Base-by-base conservation (phyloP, 257 asterid genomes). In the Nicotiana sylvestris region DNA sequence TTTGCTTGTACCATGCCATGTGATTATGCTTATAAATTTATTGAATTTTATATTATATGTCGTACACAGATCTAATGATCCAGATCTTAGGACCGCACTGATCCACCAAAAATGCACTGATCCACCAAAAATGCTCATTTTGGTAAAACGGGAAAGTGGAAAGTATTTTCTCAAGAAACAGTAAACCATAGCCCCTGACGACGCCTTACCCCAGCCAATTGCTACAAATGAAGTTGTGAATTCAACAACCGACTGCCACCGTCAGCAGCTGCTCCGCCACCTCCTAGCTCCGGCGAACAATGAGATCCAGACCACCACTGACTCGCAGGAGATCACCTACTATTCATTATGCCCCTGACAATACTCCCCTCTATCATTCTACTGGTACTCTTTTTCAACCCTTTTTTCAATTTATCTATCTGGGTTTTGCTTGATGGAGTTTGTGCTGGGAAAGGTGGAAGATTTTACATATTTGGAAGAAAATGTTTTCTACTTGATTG, bases 1-100 rank as follows among this genome's bases (percentile, higher is more conserved):
- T 39, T 39, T 39, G 7, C 49, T 7, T 7, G 30, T 29, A 29
- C 30, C 30, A 29, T 29, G 30, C 29, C 64, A 76, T 76, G 64
- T 15, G 64, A 76, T 74, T 3, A 49, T 65, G 70, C 15, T 65
- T 9, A 30, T 5, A 37, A 25, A 49, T 25, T 74, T 13, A 74
- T 25, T 15, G 64, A 25, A 76, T 76, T 51, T 51, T 12, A 53
- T 15, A 16, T 76, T 46, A 29, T 29, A 29, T 51, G 80, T 27
- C 80, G 64, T 27, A 51, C 64, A 76, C 64, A 76, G 80, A 76
- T 76, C 64, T 76, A 74, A 51, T 76, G 8, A 51, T 76, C 80
- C 62, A 74, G 25, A 74, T 53, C 58, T 12, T 15, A 53, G 58
- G 58, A 53, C 58, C 58, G 18, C 58, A 74, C 39, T 74, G 15